These are phyloP conservation scores for Lactuca saligna DNA, from an alignment of 129 eudicot species.

Conservation along the genomic window DNA sequence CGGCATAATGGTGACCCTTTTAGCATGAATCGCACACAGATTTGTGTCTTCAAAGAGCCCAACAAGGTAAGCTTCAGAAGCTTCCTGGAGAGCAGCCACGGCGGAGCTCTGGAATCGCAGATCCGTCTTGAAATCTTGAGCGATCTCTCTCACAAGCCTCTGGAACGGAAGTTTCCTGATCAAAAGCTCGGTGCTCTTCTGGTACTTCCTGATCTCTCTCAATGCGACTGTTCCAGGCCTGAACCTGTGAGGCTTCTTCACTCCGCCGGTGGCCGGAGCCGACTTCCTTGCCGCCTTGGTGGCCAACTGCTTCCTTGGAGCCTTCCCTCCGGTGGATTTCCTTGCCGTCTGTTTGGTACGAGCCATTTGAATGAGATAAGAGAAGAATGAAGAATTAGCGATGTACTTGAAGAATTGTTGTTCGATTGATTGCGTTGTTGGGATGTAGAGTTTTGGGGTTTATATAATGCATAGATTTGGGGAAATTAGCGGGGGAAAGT, in stretches of 20 bases:
- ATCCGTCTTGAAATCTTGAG: constrained; percentile 53
- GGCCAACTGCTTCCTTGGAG: constrained; percentile 15
- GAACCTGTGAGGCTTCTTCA: constrained; percentile 58
- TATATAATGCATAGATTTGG: too few species aligned
- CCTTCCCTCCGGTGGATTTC: constrained; percentile 56
- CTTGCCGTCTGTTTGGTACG: constrained; percentile 58
- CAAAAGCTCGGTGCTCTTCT: too few species aligned
- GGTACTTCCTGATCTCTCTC: neutral
- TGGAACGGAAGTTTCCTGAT: too few species aligned
- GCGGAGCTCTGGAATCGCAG: constrained; percentile 57
- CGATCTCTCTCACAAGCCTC: constrained; percentile 41
- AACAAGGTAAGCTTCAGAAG: constrained; percentile 46
- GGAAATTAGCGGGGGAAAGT: too few species aligned
- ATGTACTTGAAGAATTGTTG: too few species aligned
- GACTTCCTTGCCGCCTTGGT: constrained; percentile 45
- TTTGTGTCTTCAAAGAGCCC: constrained; percentile 54
- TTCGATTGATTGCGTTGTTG: too few species aligned
- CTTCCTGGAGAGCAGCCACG: constrained; percentile 52
- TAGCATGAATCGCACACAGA: constrained; percentile 50
- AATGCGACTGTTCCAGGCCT: constrained; percentile 52
- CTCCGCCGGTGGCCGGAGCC: constrained; percentile 59
- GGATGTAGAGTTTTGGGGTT: too few species aligned
- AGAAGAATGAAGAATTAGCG: too few species aligned
- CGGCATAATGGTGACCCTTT: constrained; percentile 53
- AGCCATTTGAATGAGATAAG: constrained; percentile 29